A percentile compares a stretch with the other conserved stretches of the same genome.
phyloP scores from a whole-genome alignment of 768 basidiomycete genomes.

The Naematelia aurantialba region DNA sequence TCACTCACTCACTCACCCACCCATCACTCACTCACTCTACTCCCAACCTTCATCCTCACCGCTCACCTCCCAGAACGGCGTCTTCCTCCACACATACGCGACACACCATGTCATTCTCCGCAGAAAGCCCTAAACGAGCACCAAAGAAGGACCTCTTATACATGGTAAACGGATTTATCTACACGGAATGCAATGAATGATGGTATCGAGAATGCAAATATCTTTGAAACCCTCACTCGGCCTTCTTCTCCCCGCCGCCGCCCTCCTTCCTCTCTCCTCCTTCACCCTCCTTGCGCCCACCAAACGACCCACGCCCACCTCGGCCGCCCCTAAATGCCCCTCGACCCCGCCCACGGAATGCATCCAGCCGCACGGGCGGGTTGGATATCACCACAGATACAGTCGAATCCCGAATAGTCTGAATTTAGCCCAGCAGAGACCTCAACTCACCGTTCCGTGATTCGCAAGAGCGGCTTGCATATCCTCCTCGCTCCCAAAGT shows the following conservation, averaged over 20 bases:
- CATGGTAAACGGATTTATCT: not conserved
- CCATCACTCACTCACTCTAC: too few species aligned
- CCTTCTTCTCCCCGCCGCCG: not conserved
- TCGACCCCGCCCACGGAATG: constrained; percentile 3
- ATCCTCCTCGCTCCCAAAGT: constrained; percentile 81
- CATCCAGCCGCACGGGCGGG: constrained; percentile 19
- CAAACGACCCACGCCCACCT: constrained; percentile 9
- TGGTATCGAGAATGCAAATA: constrained; percentile 2
- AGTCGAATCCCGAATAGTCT: constrained; percentile 39
- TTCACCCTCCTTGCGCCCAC: not conserved
- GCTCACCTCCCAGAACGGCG: constrained; percentile 53
- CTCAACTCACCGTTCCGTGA: constrained; percentile 62
- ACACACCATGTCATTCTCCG: constrained; percentile 50
- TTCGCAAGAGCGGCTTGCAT: constrained; percentile 76
- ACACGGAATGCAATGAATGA: constrained; percentile 4
- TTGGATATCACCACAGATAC: constrained; percentile 41
- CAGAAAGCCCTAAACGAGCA: constrained; percentile 7
- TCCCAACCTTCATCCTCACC: not conserved
- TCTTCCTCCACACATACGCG: constrained; percentile 77
- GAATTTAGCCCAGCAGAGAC: constrained; percentile 8
- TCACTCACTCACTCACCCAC: too few species aligned
- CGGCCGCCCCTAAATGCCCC: constrained; percentile 15
- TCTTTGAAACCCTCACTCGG: not conserved
- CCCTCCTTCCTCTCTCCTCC: constrained; percentile 5
- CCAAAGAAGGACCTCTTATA: not conserved